Evolutionary conservation across 345 rosid species (phyloP).

Genomic region (Moricandia arvensis): DNA sequence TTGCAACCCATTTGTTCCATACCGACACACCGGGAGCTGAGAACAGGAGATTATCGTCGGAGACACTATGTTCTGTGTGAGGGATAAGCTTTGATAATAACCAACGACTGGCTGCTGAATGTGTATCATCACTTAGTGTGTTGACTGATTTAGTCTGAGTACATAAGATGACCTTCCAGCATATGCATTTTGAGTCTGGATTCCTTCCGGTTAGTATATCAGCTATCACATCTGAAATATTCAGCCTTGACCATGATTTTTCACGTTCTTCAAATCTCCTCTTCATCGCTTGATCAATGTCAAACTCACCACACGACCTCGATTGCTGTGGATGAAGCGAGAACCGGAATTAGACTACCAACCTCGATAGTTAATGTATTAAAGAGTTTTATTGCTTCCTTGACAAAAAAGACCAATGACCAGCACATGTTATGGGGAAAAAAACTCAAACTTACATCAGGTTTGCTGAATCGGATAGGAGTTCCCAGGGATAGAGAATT

Average conservation of each 20-base stretch:
- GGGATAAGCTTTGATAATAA: slow-evolving; percentile 76
- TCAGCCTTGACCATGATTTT: slow-evolving; percentile 79
- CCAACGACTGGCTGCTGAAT: slow-evolving; percentile 59
- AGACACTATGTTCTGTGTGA: slow-evolving; percentile 34
- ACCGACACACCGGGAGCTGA: slow-evolving; percentile 67
- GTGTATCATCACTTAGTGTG: slow-evolving; percentile 34
- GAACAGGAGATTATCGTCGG: slow-evolving; percentile 45
- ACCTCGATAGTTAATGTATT: slow-evolving; percentile 13
- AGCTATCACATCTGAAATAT: slow-evolving; percentile 69
- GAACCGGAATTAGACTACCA: slow-evolving; percentile 24
- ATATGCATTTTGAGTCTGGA: slow-evolving; percentile 63
- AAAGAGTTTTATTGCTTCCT: slow-evolving; percentile 6
- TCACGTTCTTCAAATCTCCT: slow-evolving; percentile 61
- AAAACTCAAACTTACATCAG: slow-evolving; percentile 50
- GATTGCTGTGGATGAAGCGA: slow-evolving; percentile 46
- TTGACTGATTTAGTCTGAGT: slow-evolving; percentile 43
- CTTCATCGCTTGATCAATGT: slow-evolving; percentile 68
- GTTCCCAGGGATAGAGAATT: slow-evolving; percentile 74
- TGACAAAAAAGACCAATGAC: slow-evolving; percentile 1
- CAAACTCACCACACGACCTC: slow-evolving; percentile 45
- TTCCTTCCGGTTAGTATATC: slow-evolving; percentile 50
- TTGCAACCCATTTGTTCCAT: slow-evolving; percentile 72
- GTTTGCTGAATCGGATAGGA: slow-evolving; percentile 51
- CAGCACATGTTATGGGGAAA: not conserved
- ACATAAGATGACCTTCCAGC: slow-evolving; percentile 79